These are phyloP conservation scores for Chlorella sp. DNA, from an alignment of 139 green algal genomes.

Conservation along the genomic window DNA sequence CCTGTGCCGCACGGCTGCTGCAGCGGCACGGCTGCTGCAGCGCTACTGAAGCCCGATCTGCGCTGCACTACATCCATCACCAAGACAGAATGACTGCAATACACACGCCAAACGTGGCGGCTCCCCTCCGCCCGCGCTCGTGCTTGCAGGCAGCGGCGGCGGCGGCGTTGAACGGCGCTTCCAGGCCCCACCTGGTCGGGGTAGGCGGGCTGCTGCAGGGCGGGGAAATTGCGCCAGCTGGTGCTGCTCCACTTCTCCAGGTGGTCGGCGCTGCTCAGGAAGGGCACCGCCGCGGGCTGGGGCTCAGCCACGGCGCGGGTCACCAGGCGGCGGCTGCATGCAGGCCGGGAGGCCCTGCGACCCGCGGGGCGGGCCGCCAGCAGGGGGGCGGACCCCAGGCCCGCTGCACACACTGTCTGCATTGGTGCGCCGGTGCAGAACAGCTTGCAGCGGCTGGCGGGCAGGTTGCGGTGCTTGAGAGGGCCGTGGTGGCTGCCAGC, in stretches of 20 bases:
- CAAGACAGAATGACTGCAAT: too few relatives aligned
- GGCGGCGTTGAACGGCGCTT: constrained; percentile 40
- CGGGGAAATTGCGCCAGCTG: constrained; percentile 68
- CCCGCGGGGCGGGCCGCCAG: too few relatives aligned
- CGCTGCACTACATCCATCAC: too few relatives aligned
- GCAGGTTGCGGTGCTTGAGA: too few relatives aligned
- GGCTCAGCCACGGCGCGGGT: constrained; percentile 51
- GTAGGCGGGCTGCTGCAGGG: constrained; percentile 84
- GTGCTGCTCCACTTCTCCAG: constrained; percentile 51
- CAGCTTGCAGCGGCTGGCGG: too few relatives aligned
- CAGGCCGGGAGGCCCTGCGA: too few relatives aligned
- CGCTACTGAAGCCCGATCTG: too few relatives aligned
- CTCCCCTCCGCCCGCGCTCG: background rate
- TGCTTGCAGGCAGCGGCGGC: constrained; percentile 26
- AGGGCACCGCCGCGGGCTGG: constrained; percentile 45
- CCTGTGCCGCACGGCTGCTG: too few relatives aligned
- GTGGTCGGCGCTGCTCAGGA: constrained; percentile 54
- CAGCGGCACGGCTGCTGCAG: too few relatives aligned
- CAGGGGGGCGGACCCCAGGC: too few relatives aligned
- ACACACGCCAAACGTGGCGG: too few relatives aligned
- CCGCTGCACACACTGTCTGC: background rate
- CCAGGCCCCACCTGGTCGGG: constrained; percentile 58
- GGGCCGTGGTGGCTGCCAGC: too few relatives aligned
- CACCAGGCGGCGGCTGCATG: background rate
- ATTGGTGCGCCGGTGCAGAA: background rate